phyloP scores from a whole-genome alignment of 768 basidiomycete genomes.

The Lentinus brumalis region DNA sequence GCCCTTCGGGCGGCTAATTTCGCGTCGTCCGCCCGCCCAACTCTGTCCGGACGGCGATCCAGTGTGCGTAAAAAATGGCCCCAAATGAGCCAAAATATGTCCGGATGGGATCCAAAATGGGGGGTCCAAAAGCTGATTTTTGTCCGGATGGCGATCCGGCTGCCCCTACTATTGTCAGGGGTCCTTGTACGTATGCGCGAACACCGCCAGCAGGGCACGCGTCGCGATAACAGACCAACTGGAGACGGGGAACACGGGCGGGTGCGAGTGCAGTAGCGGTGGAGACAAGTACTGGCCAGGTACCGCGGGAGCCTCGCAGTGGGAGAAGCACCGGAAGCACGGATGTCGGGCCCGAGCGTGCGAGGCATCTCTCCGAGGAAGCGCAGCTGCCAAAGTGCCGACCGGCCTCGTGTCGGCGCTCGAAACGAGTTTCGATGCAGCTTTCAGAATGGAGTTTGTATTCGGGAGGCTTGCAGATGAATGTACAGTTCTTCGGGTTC shows the following conservation, averaged over 20 bases:
- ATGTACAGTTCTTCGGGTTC: not conserved
- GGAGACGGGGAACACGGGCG: not conserved
- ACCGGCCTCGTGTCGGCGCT: constrained; percentile 1
- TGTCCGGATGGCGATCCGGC: too few relatives aligned
- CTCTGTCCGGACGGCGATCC: too few relatives aligned
- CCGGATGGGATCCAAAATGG: too few relatives aligned
- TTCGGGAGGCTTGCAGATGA: not conserved
- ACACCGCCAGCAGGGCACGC: not conserved
- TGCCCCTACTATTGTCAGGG: too few relatives aligned
- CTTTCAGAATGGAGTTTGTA: not conserved
- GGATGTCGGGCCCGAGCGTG: constrained; percentile 18
- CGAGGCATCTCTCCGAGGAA: constrained; percentile 8
- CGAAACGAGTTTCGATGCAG: not conserved
- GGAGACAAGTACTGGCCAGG: not conserved
- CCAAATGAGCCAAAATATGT: too few relatives aligned
- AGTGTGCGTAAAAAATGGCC: too few relatives aligned
- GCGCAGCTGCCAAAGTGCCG: constrained; percentile 8
- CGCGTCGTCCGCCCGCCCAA: too few relatives aligned
- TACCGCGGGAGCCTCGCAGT: not conserved
- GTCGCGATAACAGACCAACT: not conserved
- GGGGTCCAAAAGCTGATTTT: too few relatives aligned
- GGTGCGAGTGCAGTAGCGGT: not conserved
- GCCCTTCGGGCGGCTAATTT: too few relatives aligned
- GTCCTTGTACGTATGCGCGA: constrained; percentile 13
- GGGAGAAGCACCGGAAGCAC: not conserved